Evolutionary conservation across 2,329 filamentous ascomycete genomes (phyloP).

Genomic region (Trichoderma brevicompactum): DNA sequence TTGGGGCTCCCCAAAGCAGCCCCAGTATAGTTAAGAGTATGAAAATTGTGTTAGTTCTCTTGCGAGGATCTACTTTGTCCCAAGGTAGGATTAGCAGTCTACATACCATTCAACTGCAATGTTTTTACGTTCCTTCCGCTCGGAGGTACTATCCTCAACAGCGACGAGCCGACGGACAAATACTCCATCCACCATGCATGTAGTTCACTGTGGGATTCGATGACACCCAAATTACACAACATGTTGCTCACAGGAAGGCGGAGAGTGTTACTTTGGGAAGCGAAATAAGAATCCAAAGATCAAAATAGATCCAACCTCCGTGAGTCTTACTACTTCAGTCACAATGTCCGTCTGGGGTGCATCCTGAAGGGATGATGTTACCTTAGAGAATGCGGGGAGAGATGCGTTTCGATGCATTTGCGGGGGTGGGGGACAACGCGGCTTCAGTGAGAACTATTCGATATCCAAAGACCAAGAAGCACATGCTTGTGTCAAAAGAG

Average conservation of each 20-base stretch:
- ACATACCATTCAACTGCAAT: not conserved
- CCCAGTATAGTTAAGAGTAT: not conserved
- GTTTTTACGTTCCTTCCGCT: not conserved
- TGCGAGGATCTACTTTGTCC: too few relatives aligned
- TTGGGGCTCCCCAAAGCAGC: not conserved
- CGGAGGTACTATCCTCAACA: not conserved
- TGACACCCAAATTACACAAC: not conserved
- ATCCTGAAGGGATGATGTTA: not conserved
- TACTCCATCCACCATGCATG: not conserved
- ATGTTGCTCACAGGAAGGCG: not conserved
- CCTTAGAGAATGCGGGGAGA: constrained; percentile 16
- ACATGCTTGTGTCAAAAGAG: constrained; percentile 1
- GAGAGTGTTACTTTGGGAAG: not conserved
- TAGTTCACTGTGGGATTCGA: not conserved
- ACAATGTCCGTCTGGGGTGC: constrained; percentile 21
- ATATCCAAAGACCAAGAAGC: not conserved
- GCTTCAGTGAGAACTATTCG: not conserved
- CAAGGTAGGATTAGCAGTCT: too few relatives aligned
- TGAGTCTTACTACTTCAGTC: constrained; percentile 13
- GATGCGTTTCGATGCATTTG: not conserved
- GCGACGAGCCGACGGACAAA: constrained; percentile 9
- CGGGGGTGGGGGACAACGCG: not conserved
- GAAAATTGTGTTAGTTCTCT: too few relatives aligned
- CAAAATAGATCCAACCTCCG: constrained; percentile 9
- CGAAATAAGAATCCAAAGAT: not conserved